phyloP scores from a whole-genome alignment of 257 asterid genomes.

The Rhazya stricta region DNA sequence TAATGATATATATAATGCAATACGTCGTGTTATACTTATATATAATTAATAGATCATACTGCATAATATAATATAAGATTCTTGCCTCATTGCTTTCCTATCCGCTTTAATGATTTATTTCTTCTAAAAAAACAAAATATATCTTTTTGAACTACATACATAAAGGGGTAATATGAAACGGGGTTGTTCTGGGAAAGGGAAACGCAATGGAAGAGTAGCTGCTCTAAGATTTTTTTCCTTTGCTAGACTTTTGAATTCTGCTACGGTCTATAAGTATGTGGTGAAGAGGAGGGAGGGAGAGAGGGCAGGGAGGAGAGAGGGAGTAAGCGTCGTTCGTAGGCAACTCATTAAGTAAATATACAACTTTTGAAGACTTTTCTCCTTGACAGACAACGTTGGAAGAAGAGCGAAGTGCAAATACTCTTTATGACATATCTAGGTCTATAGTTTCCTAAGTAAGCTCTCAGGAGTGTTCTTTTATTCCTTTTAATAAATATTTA shows the following conservation, averaged over 20 bases:
- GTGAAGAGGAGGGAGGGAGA: neutral
- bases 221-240: neutral
- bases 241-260: neutral
- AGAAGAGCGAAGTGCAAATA: neutral
- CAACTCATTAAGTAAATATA: neutral
- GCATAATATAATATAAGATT: too few species aligned
- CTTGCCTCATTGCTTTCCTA: too few species aligned
- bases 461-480: neutral
- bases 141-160: too few species aligned
- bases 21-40: too few species aligned
- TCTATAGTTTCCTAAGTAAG: neutral
- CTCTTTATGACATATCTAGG: neutral
- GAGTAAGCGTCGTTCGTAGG: neutral
- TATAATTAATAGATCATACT: too few species aligned
- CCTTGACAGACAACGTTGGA: neutral
- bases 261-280: neutral
- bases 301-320: neutral
- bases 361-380: neutral
- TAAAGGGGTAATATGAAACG: neutral
- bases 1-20: too few species aligned
- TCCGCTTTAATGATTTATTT: too few species aligned
- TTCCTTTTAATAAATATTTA: neutral
- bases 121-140: too few species aligned
- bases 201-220: neutral
- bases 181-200: neutral